phyloP scores from a whole-genome alignment of 805 yeast species.

The Scheffersomyces stipitis region DNA sequence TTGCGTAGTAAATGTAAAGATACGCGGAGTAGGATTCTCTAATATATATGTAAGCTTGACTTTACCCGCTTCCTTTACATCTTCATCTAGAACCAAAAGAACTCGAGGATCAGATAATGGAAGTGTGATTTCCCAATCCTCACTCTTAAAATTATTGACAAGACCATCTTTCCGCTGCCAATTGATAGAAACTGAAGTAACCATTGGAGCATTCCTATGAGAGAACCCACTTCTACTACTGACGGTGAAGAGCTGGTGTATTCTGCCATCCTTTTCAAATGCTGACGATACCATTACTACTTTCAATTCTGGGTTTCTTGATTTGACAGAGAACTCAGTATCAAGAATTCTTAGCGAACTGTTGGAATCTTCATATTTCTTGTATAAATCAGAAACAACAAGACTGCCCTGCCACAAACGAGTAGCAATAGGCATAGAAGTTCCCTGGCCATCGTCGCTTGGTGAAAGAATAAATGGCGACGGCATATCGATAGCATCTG shows the following conservation, averaged over 20 bases:
- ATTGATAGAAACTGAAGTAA: slow-evolving; percentile 19
- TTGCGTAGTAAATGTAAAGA: slow-evolving; percentile 59
- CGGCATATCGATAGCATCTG: slow-evolving; percentile 31
- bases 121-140: slow-evolving; percentile 51
- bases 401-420: slow-evolving; percentile 30
- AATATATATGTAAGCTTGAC: slow-evolving; percentile 48
- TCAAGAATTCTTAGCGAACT: slow-evolving; percentile 12
- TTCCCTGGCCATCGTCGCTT: slow-evolving; percentile 12
- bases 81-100: slow-evolving; percentile 38
- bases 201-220: slow-evolving; percentile 35
- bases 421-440: slow-evolving; percentile 29
- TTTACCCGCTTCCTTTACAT: slow-evolving; percentile 10
- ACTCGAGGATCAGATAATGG: slow-evolving; percentile 74
- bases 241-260: slow-evolving; percentile 29
- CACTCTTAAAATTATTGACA: slow-evolving; percentile 29
- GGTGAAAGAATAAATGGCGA: slow-evolving; percentile 32
- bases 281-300: slow-evolving; percentile 13
- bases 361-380: background rate
- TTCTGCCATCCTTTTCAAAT: background rate
- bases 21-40: slow-evolving; percentile 74
- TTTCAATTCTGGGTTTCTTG: slow-evolving; percentile 27
- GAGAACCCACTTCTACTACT: slow-evolving; percentile 37
- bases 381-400: slow-evolving; percentile 1
- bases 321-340: slow-evolving; percentile 18
- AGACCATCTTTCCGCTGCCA: slow-evolving; percentile 31